phyloP scores from a whole-genome alignment of 371 early-diverging fungal species.

The Mucor irregularis region DNA sequence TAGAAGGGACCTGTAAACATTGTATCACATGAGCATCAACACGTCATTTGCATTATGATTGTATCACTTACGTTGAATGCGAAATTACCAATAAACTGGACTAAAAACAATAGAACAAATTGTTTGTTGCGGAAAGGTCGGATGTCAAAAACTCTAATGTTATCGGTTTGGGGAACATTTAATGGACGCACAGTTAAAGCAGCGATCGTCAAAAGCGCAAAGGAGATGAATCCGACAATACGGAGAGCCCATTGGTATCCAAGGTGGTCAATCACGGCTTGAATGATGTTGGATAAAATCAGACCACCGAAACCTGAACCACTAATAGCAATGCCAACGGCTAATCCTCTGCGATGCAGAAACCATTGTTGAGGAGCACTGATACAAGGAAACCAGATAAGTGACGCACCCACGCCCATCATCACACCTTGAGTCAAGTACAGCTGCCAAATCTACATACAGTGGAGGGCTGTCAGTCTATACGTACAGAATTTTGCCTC shows the following conservation, averaged over 20 bases:
- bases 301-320: constrained; percentile 79
- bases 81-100: too few relatives aligned
- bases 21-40: too few relatives aligned
- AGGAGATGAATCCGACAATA: constrained; percentile 53
- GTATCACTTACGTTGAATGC: too few relatives aligned
- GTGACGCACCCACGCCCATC: constrained; percentile 59
- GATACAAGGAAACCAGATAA: constrained; percentile 41
- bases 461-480: neutral
- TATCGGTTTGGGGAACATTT: constrained; percentile 22
- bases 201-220: constrained; percentile 45
- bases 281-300: constrained; percentile 59
- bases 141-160: too few relatives aligned
- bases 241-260: constrained; percentile 31
- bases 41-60: too few relatives aligned
- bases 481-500: too few relatives aligned
- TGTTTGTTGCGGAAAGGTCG: too few relatives aligned
- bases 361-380: constrained; percentile 69
- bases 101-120: too few relatives aligned
- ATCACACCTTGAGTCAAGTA: constrained; percentile 67
- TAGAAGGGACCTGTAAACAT: too few relatives aligned
- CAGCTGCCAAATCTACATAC: constrained; percentile 67
- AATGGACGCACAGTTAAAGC: constrained; percentile 51
- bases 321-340: constrained; percentile 70
- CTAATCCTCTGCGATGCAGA: constrained; percentile 58
- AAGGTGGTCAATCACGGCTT: constrained; percentile 23